These are phyloP conservation scores for Aspergillus sparsus DNA, from an alignment of 495 filamentous ascomycete species.

Conservation along the genomic window DNA sequence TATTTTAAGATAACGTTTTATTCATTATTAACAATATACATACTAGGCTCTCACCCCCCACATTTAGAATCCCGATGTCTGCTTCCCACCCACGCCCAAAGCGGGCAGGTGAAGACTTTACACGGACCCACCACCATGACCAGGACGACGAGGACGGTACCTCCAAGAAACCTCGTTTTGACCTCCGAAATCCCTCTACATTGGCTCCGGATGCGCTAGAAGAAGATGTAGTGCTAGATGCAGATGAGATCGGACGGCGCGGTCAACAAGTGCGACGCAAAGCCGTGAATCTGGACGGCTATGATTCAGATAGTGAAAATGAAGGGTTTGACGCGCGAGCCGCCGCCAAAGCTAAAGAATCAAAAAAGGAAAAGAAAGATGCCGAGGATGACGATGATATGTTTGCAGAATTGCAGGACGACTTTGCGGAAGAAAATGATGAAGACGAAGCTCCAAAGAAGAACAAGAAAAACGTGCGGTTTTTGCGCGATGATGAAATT, in stretches of 20 bases:
- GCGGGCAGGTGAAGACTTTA: constrained; percentile 75
- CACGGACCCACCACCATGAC: constrained; percentile 66
- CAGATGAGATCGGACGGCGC: constrained; percentile 87
- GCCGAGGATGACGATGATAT: constrained; percentile 76
- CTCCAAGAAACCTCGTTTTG: constrained; percentile 88
- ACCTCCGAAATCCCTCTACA: constrained; percentile 88
- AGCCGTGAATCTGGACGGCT: constrained; percentile 93
- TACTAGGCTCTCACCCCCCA: not conserved
- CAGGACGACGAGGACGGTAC: constrained; percentile 49
- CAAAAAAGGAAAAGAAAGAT: constrained; percentile 46
- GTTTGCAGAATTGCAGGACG: constrained; percentile 78
- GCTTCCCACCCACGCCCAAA: constrained; percentile 73
- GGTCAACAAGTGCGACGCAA: constrained; percentile 79
- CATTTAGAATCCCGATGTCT: constrained; percentile 51
- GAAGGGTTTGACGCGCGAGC: constrained; percentile 79
- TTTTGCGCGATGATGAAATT: constrained; percentile 74
- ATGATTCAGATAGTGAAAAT: constrained; percentile 92
- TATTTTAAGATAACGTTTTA: not conserved
- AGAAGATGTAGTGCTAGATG: constrained; percentile 79
- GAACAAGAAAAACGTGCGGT: constrained; percentile 77
- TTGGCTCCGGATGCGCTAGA: constrained; percentile 77
- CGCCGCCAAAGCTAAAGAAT: constrained; percentile 55
- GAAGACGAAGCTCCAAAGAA: constrained; percentile 51
- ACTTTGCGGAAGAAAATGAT: constrained; percentile 57
- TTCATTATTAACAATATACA: not conserved